Conservation (phyloP, 768 basidiomycete species). For the Mycena galopus region DNA sequence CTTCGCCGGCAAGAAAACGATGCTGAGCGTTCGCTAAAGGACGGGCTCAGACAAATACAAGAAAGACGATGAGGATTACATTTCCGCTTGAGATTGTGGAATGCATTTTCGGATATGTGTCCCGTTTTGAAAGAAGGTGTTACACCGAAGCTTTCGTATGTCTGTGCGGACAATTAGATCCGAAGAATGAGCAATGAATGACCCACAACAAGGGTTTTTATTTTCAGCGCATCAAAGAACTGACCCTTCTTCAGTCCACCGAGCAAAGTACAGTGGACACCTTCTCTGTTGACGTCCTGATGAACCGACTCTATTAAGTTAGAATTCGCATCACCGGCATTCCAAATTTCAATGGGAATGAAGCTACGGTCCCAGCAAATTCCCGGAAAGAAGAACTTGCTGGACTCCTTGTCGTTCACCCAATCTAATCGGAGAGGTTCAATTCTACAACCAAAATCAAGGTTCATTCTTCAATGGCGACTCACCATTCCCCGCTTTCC, state of each 20-base stretch:
- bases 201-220: not conserved
- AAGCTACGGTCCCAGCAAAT: slow-evolving; percentile 48
- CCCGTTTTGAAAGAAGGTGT: not conserved
- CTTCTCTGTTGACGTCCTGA: slow-evolving; percentile 44
- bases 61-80: too few relatives aligned
- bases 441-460: not conserved
- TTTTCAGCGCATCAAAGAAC: not conserved
- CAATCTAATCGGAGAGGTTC: slow-evolving; percentile 38
- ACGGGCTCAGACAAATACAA: too few relatives aligned
- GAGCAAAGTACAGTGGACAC: slow-evolving; percentile 24
- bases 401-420: slow-evolving; percentile 40
- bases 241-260: not conserved
- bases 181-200: too few relatives aligned
- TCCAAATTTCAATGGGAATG: slow-evolving; percentile 45
- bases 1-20: not conserved
- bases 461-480: not conserved
- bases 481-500: not conserved
- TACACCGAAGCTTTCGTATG: not conserved
- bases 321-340: slow-evolving; percentile 36
- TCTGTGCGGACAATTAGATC: not conserved
- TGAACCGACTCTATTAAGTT: slow-evolving; percentile 46
- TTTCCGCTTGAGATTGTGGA: not conserved
- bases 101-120: not conserved
- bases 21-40: not conserved
- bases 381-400: slow-evolving; percentile 42